A percentile compares a stretch with the other conserved stretches of the same genome.
phyloP scores from a whole-genome alignment of 345 rosid species.

The Alliaria petiolata region DNA sequence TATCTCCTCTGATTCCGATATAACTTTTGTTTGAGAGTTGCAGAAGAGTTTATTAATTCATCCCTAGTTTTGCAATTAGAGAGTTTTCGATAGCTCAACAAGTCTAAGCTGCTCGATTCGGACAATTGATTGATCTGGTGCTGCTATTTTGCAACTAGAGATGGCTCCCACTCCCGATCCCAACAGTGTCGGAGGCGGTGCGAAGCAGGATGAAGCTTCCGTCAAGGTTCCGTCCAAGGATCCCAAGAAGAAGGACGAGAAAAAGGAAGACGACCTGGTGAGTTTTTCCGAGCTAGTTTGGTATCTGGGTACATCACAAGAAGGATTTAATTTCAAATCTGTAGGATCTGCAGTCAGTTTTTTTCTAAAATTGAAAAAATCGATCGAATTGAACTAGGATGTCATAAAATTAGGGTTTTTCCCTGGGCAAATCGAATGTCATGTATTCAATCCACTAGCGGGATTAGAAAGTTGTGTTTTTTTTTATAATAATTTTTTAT shows the following conservation, averaged over 20 bases:
- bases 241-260: slow-evolving; percentile 84
- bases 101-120: slow-evolving; percentile 10
- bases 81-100: neutral
- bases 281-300: slow-evolving; percentile 1
- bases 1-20: neutral
- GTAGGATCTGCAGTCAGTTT: no score
- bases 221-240: slow-evolving; percentile 72
- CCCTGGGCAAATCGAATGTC: neutral
- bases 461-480: neutral
- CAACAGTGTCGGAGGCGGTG: slow-evolving; percentile 45
- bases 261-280: slow-evolving; percentile 88
- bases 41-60: neutral
- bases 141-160: neutral
- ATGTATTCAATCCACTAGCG: neutral
- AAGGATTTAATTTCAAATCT: neutral
- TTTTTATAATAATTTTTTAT: no score
- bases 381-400: neutral
- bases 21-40: neutral
- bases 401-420: neutral
- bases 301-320: neutral
- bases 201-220: slow-evolving; percentile 46
- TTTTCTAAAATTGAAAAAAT: no score
- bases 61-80: neutral
- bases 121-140: neutral
- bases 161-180: slow-evolving; percentile 51